phyloP scores from a whole-genome alignment of 768 basidiomycete species.

The Scleroderma citrinum region DNA sequence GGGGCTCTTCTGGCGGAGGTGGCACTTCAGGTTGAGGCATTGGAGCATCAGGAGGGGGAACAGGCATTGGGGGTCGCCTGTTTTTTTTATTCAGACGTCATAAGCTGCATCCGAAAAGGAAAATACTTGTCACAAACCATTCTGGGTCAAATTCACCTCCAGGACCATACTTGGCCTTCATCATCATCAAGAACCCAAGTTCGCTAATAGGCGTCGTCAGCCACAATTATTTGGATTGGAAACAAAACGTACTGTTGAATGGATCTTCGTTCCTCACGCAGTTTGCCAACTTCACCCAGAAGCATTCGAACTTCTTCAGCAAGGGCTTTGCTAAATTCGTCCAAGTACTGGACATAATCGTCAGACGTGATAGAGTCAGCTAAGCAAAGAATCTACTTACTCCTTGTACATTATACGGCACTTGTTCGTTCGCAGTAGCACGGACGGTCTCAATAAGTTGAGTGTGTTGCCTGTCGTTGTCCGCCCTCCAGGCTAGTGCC shows the following conservation, averaged over 20 bases:
- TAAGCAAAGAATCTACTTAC: constrained; percentile 36
- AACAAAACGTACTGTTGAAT: constrained; percentile 63
- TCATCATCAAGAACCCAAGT: constrained; percentile 62
- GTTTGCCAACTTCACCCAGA: constrained; percentile 75
- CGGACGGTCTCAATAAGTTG: constrained; percentile 64
- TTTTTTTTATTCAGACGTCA: background rate
- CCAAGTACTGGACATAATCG: constrained; percentile 53
- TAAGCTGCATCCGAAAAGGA: constrained; percentile 3
- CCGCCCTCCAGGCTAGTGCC: constrained; percentile 59
- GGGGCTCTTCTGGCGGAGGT: constrained; percentile 39
- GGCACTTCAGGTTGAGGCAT: constrained; percentile 39
- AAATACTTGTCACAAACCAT: constrained; percentile 42
- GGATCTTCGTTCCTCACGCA: constrained; percentile 71
- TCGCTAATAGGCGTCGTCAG: constrained; percentile 41
- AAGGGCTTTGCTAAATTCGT: constrained; percentile 82
- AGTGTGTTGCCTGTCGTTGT: constrained; percentile 56
- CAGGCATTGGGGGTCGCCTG: constrained; percentile 42
- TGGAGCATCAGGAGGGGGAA: constrained; percentile 38
- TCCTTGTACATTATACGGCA: constrained; percentile 79
- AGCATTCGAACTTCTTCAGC: constrained; percentile 81
- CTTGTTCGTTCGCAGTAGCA: constrained; percentile 67
- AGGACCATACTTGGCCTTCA: constrained; percentile 75
- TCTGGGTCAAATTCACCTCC: constrained; percentile 81
- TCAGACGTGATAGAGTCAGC: constrained; percentile 6
- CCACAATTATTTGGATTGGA: background rate